These are phyloP conservation scores for Mangifera indica DNA, from an alignment of 345 rosid species.

Conservation along the genomic window DNA sequence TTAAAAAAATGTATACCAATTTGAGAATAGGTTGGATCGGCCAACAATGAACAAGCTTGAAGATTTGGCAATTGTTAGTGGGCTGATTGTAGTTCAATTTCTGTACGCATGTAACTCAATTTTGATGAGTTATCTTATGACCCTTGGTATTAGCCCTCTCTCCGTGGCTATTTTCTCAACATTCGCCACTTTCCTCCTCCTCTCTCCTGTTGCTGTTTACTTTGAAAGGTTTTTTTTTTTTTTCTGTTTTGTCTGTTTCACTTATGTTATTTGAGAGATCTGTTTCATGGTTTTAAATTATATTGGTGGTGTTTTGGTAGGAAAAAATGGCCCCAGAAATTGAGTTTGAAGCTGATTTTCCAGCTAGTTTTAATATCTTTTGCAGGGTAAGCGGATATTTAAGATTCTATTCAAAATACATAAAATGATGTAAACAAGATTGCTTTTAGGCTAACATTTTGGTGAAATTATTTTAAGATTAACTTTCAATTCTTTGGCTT, in stretches of 20 bases:
- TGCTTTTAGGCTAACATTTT: background rate
- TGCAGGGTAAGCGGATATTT: slow-evolving; percentile 57
- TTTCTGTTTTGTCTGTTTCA: background rate
- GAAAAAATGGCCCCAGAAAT: slow-evolving; percentile 66
- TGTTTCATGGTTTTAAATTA: background rate
- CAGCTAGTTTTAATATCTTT: slow-evolving; percentile 72
- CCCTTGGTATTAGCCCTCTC: slow-evolving; percentile 63
- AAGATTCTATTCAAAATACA: background rate
- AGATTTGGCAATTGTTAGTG: slow-evolving; percentile 55
- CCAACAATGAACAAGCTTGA: slow-evolving; percentile 52
- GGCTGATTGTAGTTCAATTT: slow-evolving; percentile 61
- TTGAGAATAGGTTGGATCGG: no score
- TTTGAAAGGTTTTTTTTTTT: slow-evolving; percentile 57
- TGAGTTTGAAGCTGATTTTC: slow-evolving; percentile 48
- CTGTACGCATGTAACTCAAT: slow-evolving; percentile 61
- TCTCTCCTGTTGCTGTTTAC: slow-evolving; percentile 62
- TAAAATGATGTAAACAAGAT: background rate
- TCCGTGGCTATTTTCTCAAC: slow-evolving; percentile 67
- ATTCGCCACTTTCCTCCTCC: slow-evolving; percentile 66
- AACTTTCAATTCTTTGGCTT: background rate
- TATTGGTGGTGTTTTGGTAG: slow-evolving; percentile 34
- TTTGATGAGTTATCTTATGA: slow-evolving; percentile 70
- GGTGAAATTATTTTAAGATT: background rate
- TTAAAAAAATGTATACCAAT: no score
- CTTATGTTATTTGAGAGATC: no score